A percentile compares a stretch with the other conserved stretches of the same genome.
These are phyloP conservation scores for Phoma herbarum DNA, from an alignment of 2,329 filamentous ascomycete genomes.

Conservation along the genomic window DNA sequence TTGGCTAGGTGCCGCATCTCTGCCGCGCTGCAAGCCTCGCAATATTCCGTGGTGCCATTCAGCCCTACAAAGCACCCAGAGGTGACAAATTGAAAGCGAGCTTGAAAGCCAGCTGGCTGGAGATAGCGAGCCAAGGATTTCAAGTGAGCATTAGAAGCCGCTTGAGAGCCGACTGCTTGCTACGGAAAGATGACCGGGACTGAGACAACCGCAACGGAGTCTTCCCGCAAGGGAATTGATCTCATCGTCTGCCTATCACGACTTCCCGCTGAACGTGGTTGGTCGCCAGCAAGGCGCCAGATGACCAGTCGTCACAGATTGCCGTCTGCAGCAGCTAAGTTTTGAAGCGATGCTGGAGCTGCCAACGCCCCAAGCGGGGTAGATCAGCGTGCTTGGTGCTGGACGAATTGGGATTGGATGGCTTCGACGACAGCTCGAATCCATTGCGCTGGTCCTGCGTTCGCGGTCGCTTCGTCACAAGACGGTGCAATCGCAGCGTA, in stretches of 20 bases:
- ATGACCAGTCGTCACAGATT: conserved; percentile 8
- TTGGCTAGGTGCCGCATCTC: conserved; percentile 7
- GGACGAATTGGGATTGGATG: not conserved
- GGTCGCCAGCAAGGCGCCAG: not conserved
- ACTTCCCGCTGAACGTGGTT: not conserved
- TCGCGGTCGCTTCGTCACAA: not conserved
- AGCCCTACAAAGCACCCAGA: conserved; percentile 3
- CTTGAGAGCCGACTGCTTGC: not conserved
- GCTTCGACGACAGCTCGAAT: not conserved
- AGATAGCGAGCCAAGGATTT: conserved; percentile 8
- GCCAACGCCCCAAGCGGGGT: conserved; percentile 21
- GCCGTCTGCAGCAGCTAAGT: conserved; percentile 12
- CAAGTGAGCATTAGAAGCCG: not conserved
- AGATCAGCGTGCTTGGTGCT: conserved; percentile 6
- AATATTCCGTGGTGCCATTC: not conserved
- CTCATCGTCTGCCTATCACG: not conserved
- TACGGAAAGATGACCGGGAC: not conserved
- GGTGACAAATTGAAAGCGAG: conserved; percentile 5
- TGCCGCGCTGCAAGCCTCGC: conserved; percentile 10
- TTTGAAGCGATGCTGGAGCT: not conserved
- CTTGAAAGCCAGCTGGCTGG: not conserved
- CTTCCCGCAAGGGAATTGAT: not conserved
- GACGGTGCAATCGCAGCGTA: not conserved
- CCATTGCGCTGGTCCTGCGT: not conserved
- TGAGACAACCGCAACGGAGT: not conserved